Evolutionary conservation across 192 early-diverging fungal genomes (phyloP), one percentile per base, ranked within the genome.

Genomic region (Backusella tarrabulga): DNA sequence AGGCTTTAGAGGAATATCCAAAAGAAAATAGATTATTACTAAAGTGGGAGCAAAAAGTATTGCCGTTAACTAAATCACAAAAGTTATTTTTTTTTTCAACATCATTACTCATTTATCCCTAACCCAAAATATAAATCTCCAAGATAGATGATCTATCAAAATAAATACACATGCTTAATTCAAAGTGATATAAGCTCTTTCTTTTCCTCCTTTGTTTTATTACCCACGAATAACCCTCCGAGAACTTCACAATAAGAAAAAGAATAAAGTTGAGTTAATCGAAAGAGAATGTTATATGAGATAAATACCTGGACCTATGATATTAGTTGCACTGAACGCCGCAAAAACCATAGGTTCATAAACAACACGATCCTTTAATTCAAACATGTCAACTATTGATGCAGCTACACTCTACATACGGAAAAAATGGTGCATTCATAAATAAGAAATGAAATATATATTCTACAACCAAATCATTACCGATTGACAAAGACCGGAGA

Each of bases 71-170:
- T 60, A 60, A 26, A 60, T 23, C 54, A 26, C 26, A 26, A 60
- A 26, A 12, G 7, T 60, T 23, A 60, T 3, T 26, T 26, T 42
- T 44, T 44, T 3, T 26, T 26, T 60, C 8, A 3, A 60, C 2
- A 26, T 60, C 21, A 26, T 23, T 26, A 26, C 54, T 60, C n/a
- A 17, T n/a, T 6, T 5, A 26, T 60, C 26, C n/a, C 54, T 60
- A 60, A 60, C 54, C 54, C 54, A 60, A 60, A 60, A 60, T 60
- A 60, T 60, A 60, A 60, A 60, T 26, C 54, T 60, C 54, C 54
- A 60, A 12, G 54, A 60, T 23, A 60, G 11, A 23, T 60, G 21
- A 11, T 60, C 54, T 60, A 60, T 3, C 17, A 9, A 60, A 23
- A 26, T 23, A 60, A 26, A 60, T 23, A 23, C 26, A 60, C 38